Evolutionary conservation across 2,329 filamentous ascomycete genomes (phyloP).

Genomic region (Phialemoniopsis sp.): DNA sequence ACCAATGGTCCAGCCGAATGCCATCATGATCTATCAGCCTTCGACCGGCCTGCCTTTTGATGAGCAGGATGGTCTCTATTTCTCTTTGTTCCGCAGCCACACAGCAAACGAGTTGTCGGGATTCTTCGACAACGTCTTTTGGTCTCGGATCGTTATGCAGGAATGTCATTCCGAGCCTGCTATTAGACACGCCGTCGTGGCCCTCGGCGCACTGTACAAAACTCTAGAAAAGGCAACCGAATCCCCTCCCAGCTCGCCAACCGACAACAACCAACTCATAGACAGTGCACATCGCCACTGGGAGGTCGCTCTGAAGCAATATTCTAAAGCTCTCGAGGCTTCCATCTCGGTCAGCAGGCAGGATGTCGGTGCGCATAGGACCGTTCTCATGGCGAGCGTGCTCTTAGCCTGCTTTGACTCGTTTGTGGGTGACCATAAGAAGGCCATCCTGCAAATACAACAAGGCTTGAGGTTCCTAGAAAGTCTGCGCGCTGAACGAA

Average conservation of each 20-base stretch:
- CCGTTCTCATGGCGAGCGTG: slow-evolving; percentile 59
- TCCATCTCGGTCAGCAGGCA: slow-evolving; percentile 39
- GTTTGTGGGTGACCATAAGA: slow-evolving; percentile 59
- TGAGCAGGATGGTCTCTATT: slow-evolving; percentile 52
- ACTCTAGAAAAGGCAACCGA: slow-evolving; percentile 56
- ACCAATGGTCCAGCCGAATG: slow-evolving; percentile 15
- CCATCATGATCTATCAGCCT: slow-evolving; percentile 27
- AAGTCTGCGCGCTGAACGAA: slow-evolving; percentile 41
- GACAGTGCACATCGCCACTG: slow-evolving; percentile 47
- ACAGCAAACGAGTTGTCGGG: slow-evolving; percentile 62
- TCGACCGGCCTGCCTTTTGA: slow-evolving; percentile 40
- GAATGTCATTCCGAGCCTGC: slow-evolving; percentile 59
- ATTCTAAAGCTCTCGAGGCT: slow-evolving; percentile 50
- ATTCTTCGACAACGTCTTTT: slow-evolving; percentile 64
- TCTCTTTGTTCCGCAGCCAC: slow-evolving; percentile 56
- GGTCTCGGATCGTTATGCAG: slow-evolving; percentile 58
- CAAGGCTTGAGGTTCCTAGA: slow-evolving; percentile 52
- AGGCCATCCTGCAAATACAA: slow-evolving; percentile 59
- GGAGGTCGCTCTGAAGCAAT: slow-evolving; percentile 56
- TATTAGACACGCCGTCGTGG: slow-evolving; percentile 62
- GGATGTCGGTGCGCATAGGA: slow-evolving; percentile 42
- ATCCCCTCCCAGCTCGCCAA: slow-evolving; percentile 43
- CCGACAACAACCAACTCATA: slow-evolving; percentile 19
- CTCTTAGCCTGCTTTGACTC: slow-evolving; percentile 66
- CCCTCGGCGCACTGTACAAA: slow-evolving; percentile 63